phyloP scores from a whole-genome alignment of 1,284 basidiomycete species.

The Apiotrichum sp. region DNA sequence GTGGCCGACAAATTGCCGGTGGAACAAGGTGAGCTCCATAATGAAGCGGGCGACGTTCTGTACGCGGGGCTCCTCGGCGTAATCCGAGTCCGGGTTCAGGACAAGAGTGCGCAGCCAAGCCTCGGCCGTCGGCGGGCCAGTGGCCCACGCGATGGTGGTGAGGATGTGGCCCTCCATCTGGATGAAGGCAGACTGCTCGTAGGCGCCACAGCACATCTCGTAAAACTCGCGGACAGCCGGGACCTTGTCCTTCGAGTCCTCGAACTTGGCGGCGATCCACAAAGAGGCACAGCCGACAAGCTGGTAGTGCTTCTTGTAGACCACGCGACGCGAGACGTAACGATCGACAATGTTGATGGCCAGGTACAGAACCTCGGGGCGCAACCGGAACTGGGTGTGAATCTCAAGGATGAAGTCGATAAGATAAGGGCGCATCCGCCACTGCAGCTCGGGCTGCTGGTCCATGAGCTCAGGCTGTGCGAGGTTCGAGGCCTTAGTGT shows the following conservation, averaged over 20 bases:
- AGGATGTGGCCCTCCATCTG: constrained; percentile 96
- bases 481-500: constrained; percentile 67
- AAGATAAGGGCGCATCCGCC: constrained; percentile 98
- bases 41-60: constrained; percentile 93
- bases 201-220: constrained; percentile 89
- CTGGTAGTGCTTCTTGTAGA: constrained; percentile 99
- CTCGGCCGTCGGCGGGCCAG: constrained; percentile 97
- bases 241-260: constrained; percentile 97
- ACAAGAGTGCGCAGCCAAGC: constrained; percentile 73
- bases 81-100: constrained; percentile 50
- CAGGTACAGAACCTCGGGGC: constrained; percentile 96
- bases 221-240: constrained; percentile 89
- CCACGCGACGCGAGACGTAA: constrained; percentile 95
- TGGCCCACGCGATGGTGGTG: constrained; percentile 88
- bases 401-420: constrained; percentile 99
- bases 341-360: constrained; percentile 98
- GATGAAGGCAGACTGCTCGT: constrained; percentile 92
- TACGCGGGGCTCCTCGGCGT: constrained; percentile 75
- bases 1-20: constrained; percentile 86
- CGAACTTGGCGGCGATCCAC: constrained; percentile 99
- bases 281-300: constrained; percentile 96
- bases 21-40: constrained; percentile 97
- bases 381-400: constrained; percentile 91
- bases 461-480: constrained; percentile 92
- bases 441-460: constrained; percentile 93